Evolutionary conservation across 805 yeast species (phyloP), one percentile per base, ranked within the genome.

Genomic region (Lachancea sp.): DNA sequence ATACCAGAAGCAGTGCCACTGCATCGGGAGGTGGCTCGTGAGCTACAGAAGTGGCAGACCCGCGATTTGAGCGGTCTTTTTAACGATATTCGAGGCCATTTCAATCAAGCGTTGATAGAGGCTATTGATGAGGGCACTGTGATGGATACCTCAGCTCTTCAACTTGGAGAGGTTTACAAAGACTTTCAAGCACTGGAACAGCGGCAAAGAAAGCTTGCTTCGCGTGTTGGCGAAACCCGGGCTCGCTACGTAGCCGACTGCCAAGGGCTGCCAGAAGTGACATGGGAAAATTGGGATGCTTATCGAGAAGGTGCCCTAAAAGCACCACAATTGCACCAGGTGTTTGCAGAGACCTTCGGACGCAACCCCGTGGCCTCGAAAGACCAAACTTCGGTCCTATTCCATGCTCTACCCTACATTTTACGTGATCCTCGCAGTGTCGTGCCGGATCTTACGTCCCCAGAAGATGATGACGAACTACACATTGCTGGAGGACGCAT

Each of bases 401-500:
- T 77, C 29, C 68, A 68, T 36, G 71, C 71, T 36, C 67, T 73
- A 7, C 55, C 71, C 1, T 75, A 76, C 54, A 73, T 84, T 6
- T 56, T 79, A 15, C 61, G 70, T 2, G 70, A 79, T 49, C 93
- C 93, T 0, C 74, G 75, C 26, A 77, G 76, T 25, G 81, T 85
- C 6, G 54, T 84, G 16, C 86, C 87, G 25, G 25, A 22, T 8
- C 25, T 8, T 22, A 22, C 4, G 8, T 22, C 25, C 8, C 71
- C 66, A 30, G 60, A 60, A 2, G 46, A 48, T 19, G 81, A 76
- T 32, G 86, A 81, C 18, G 91, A 82, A 18, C 38, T 85, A 27
- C 76, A 72, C 35, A 73, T 85, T 5, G 78, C 77, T 9, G 95
- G 93, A 45, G 93, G 93, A 32, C 75, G 66, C 31, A 67, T 85